Conservation (phyloP, 202 grass and related monocot species). For the Brachypodium distachyon region DNA sequence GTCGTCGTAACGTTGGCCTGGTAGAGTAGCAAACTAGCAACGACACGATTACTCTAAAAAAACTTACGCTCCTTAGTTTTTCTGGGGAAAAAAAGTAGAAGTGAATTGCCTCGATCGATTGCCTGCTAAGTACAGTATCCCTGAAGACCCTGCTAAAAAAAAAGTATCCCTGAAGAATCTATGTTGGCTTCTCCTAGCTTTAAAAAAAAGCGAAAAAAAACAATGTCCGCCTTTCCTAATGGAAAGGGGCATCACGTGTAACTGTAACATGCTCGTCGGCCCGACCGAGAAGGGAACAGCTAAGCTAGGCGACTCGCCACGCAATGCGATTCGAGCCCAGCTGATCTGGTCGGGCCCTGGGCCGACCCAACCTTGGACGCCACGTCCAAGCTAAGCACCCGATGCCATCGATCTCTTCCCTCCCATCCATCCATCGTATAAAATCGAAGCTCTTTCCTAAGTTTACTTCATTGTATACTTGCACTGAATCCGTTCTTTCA, state of each 20-base stretch:
- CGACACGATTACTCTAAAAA: too few species aligned
- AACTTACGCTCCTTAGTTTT: too few species aligned
- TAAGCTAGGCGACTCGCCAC: neutral
- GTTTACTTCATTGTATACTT: too few species aligned
- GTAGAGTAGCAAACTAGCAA: too few species aligned
- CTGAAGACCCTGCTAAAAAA: too few species aligned
- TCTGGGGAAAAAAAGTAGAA: too few species aligned
- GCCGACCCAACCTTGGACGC: constrained; percentile 23
- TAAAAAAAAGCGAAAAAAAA: too few species aligned
- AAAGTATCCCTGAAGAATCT: too few species aligned
- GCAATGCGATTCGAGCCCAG: constrained; percentile 30
- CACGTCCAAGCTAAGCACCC: constrained; percentile 62
- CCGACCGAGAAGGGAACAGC: neutral
- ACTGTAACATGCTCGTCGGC: neutral
- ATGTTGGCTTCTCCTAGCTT: too few species aligned
- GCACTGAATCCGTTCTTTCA: neutral
- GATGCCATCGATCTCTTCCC: constrained; percentile 24
- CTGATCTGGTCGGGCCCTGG: constrained; percentile 1
- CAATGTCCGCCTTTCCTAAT: neutral
- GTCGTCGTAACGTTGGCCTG: too few species aligned
- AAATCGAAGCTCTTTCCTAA: constrained; percentile 5
- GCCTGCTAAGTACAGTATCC: too few species aligned
- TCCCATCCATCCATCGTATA: constrained; percentile 13
- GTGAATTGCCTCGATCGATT: too few species aligned
- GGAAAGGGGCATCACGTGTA: neutral